Conservation (phyloP, 2,329 filamentous ascomycete species). For the Coniella lustricola region DNA sequence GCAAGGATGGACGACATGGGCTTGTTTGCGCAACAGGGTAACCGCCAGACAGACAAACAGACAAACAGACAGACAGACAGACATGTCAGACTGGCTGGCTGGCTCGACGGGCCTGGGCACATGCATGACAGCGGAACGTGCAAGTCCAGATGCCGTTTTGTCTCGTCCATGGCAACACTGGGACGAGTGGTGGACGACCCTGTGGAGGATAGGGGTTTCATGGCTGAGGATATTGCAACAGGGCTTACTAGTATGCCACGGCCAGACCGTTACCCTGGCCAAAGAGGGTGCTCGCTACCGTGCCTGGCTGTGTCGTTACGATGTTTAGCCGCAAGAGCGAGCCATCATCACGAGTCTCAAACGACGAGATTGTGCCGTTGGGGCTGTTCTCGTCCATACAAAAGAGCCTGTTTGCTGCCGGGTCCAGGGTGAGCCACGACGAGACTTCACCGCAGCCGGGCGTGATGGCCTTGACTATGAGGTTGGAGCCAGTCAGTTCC, state of each 20-base stretch:
- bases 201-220: background rate
- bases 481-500: slow-evolving; percentile 30
- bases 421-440: slow-evolving; percentile 54
- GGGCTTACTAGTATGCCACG: slow-evolving; percentile 1
- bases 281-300: slow-evolving; percentile 1
- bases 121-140: background rate
- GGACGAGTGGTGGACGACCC: too few relatives aligned
- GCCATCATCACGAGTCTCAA: slow-evolving; percentile 31
- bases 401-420: slow-evolving; percentile 42
- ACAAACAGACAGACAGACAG: too few relatives aligned
- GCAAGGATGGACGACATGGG: too few relatives aligned
- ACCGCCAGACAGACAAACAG: too few relatives aligned
- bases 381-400: slow-evolving; percentile 52
- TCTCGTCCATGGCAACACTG: too few relatives aligned
- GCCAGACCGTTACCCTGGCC: slow-evolving; percentile 2
- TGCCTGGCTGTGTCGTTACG: slow-evolving; percentile 21
- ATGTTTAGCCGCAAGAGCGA: slow-evolving; percentile 31
- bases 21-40: too few relatives aligned
- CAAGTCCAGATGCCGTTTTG: background rate
- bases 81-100: too few relatives aligned
- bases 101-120: background rate
- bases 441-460: slow-evolving; percentile 46
- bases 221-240: background rate
- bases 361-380: slow-evolving; percentile 42
- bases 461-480: slow-evolving; percentile 36